Evolutionary conservation across 768 basidiomycete genomes (phyloP).

Genomic region (Lactarius sp.): DNA sequence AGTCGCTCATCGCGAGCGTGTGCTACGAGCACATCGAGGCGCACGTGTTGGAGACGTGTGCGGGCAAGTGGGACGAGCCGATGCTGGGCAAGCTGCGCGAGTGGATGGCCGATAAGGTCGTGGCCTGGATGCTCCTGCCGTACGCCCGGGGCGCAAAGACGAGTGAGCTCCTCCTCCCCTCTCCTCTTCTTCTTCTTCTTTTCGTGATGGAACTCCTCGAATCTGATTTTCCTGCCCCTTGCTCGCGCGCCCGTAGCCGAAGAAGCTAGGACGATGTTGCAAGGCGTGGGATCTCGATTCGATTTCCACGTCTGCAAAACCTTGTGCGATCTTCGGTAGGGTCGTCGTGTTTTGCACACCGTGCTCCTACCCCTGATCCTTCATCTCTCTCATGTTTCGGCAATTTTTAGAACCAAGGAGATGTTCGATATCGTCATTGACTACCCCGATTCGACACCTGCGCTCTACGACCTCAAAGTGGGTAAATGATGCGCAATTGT

Average conservation of each 20-base stretch:
- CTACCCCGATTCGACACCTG: conserved; percentile 81
- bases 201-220: neutral
- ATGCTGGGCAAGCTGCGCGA: conserved; percentile 55
- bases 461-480: conserved; percentile 83
- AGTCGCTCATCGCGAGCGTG: conserved; percentile 75
- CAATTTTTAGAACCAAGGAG: conserved; percentile 54
- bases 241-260: conserved; percentile 43
- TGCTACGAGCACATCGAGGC: conserved; percentile 83
- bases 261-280: conserved; percentile 66
- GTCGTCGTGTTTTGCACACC: neutral
- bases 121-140: conserved; percentile 80
- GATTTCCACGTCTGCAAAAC: conserved; percentile 94
- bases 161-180: conserved; percentile 36
- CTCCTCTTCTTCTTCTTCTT: too few species aligned
- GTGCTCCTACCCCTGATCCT: neutral
- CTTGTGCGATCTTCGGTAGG: conserved; percentile 78
- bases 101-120: conserved; percentile 79
- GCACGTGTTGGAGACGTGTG: conserved; percentile 61
- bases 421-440: conserved; percentile 97
- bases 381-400: neutral
- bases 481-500: conserved; percentile 10
- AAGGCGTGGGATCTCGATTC: conserved; percentile 74
- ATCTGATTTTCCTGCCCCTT: neutral
- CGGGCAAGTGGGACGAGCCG: conserved; percentile 62
- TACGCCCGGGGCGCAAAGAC: conserved; percentile 64